Evolutionary conservation across 1,284 basidiomycete genomes (phyloP), one percentile per base, ranked within the genome.

Genomic region (Xerocomus minutiporus): DNA sequence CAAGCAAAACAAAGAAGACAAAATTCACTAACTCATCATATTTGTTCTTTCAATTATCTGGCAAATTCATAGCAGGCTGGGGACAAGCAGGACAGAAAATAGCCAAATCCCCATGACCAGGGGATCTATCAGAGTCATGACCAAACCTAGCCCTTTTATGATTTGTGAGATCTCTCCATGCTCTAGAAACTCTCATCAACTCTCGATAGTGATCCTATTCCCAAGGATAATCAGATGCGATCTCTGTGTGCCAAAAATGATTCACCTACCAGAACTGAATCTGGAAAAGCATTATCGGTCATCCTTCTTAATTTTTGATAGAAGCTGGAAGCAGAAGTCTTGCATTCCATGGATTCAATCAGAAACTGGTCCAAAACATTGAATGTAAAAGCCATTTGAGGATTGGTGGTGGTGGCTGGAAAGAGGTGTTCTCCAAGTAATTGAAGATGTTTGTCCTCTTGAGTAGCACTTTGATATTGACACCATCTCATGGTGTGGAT

Each of bases 51-150:
- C 17, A 53, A 1, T 17, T 2, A 1, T 25, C 1, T 6, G 56
- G 52, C 11, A 60, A 25, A 32, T 60, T 60, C 7, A 58, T 2
- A 5, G 36, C 46, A 0, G 36, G 56, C 15, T 57, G 58, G 5
- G 55, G 47, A 51, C 58, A 59, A 4, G 58, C 48, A 7, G 50
- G 23, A 12, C 52, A 59, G 44, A 57, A 60, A 3, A 55, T 15
- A 1, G 17, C 36, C n/a, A 38, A 38, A 13, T 38, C 17, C 17
- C 36, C 36, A 3, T 1, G 4, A 5, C 8, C 8, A 17, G 36
- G 17, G 7, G 4, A 4, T 13, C 3, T 38, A 9, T 17, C 15
- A 3, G 3, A n/a, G 1, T 38, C 17, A 38, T 38, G 36, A 47
- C 47, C 57, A 50, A 56, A 59, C 0, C 50, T 40, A 2, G 48